Evolutionary conservation across 2,329 filamentous ascomycete genomes (phyloP).

Genomic region (Fusarium annulatum): DNA sequence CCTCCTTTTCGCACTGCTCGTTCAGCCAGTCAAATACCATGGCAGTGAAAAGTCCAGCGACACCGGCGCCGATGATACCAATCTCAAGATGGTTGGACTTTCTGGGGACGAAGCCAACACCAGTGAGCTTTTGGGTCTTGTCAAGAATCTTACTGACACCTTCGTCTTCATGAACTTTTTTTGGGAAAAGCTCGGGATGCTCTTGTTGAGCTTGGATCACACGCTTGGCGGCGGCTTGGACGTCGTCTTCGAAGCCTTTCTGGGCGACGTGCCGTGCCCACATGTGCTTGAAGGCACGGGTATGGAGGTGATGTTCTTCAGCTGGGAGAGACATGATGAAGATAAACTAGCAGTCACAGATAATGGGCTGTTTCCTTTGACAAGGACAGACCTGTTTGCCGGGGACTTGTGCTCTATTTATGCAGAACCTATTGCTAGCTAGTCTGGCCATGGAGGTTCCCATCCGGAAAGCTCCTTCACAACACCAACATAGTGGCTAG

Average conservation of each 20-base stretch:
- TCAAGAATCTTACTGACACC: not conserved
- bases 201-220: not conserved
- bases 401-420: not conserved
- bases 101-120: not conserved
- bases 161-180: not conserved
- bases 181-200: not conserved
- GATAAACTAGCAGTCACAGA: not conserved
- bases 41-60: slow-evolving; percentile 12
- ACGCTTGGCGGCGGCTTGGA: not conserved
- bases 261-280: slow-evolving; percentile 26
- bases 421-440: not conserved
- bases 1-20: not conserved
- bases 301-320: not conserved
- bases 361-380: not conserved
- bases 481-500: not conserved
- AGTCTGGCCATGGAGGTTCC: not conserved
- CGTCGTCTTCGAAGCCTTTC: slow-evolving; percentile 10
- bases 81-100: not conserved
- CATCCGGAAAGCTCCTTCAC: not conserved
- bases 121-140: not conserved
- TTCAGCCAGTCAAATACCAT: slow-evolving; percentile 22
- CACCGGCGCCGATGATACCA: slow-evolving; percentile 15
- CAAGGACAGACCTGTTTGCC: not conserved
- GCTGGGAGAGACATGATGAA: not conserved
- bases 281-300: slow-evolving; percentile 23